A percentile compares a stretch with the other conserved stretches of the same genome.
These are phyloP conservation scores for Aureoboletus auriporus DNA, from an alignment of 768 basidiomycete species.

Conservation along the genomic window DNA sequence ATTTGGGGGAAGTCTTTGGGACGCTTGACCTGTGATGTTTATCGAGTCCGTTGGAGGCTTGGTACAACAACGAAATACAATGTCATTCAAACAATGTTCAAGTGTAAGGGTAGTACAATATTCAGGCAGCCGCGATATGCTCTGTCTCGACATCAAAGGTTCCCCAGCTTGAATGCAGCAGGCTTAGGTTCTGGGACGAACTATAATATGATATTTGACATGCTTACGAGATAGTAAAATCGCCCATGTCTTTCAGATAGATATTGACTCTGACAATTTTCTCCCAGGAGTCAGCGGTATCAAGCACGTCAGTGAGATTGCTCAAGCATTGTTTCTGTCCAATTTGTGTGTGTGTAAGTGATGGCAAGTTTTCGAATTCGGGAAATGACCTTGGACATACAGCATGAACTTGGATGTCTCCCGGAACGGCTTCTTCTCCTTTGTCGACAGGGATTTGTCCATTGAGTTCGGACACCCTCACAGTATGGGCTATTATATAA, in stretches of 20 bases:
- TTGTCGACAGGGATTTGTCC: slow-evolving; percentile 54
- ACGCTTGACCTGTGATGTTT: slow-evolving; percentile 7
- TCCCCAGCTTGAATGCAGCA: slow-evolving; percentile 72
- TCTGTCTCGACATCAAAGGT: slow-evolving; percentile 75
- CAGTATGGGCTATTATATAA: slow-evolving; percentile 49
- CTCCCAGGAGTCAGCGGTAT: slow-evolving; percentile 55
- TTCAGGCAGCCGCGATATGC: slow-evolving; percentile 46
- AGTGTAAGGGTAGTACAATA: background rate
- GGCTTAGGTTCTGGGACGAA: slow-evolving; percentile 58
- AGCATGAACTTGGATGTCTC: slow-evolving; percentile 59
- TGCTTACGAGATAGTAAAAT: too few relatives aligned
- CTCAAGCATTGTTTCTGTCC: slow-evolving; percentile 51
- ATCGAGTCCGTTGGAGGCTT: background rate
- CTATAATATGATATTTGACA: slow-evolving; percentile 26
- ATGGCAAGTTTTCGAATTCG: background rate
- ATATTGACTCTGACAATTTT: slow-evolving; percentile 57
- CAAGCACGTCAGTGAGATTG: slow-evolving; percentile 52
- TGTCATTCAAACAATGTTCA: background rate
- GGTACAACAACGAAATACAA: background rate
- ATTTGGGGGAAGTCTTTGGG: slow-evolving; percentile 32
- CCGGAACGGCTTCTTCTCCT: slow-evolving; percentile 45
- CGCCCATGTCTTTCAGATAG: slow-evolving; percentile 57
- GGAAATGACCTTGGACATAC: slow-evolving; percentile 30
- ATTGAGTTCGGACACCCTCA: slow-evolving; percentile 54
- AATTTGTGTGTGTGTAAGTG: background rate